Evolutionary conservation across 2,329 filamentous ascomycete genomes (phyloP).

Genomic region (Exophiala dermatitidis): DNA sequence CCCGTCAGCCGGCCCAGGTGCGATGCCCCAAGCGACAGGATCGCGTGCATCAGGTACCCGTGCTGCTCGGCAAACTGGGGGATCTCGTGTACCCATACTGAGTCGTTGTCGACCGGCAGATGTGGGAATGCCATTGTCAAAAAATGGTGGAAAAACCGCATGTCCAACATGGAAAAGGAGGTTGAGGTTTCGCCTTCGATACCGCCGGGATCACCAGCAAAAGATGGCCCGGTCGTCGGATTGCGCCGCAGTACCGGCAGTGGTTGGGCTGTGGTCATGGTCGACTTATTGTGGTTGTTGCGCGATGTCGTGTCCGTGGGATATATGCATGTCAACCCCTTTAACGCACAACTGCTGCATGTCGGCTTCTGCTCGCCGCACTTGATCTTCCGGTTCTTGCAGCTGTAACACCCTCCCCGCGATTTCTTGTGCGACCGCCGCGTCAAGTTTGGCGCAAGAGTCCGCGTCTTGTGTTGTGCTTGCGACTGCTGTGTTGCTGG

Average conservation of each 20-base stretch:
- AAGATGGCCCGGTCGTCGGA: slow-evolving; percentile 22
- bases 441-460: slow-evolving; percentile 27
- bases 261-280: slow-evolving; percentile 11
- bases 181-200: background rate
- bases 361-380: slow-evolving; percentile 36
- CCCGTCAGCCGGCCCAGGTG: slow-evolving; percentile 44
- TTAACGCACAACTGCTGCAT: slow-evolving; percentile 34
- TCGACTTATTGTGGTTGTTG: background rate
- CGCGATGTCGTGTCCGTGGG: slow-evolving; percentile 10
- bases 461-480: slow-evolving; percentile 15
- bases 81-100: slow-evolving; percentile 60
- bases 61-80: slow-evolving; percentile 62
- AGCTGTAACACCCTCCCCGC: slow-evolving; percentile 36
- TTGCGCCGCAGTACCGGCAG: slow-evolving; percentile 20
- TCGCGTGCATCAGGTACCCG: slow-evolving; percentile 63
- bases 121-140: slow-evolving; percentile 51
- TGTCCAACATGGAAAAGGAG: slow-evolving; percentile 39
- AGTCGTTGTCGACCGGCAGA: slow-evolving; percentile 58
- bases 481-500: slow-evolving; percentile 1
- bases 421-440: slow-evolving; percentile 36
- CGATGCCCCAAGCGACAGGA: slow-evolving; percentile 61
- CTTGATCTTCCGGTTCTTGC: slow-evolving; percentile 43
- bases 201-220: slow-evolving; percentile 15
- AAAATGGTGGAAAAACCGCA: slow-evolving; percentile 50
- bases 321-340: slow-evolving; percentile 32